Conservation (phyloP, 75 land plant genomes). For the Cunninghamia lanceolata region DNA sequence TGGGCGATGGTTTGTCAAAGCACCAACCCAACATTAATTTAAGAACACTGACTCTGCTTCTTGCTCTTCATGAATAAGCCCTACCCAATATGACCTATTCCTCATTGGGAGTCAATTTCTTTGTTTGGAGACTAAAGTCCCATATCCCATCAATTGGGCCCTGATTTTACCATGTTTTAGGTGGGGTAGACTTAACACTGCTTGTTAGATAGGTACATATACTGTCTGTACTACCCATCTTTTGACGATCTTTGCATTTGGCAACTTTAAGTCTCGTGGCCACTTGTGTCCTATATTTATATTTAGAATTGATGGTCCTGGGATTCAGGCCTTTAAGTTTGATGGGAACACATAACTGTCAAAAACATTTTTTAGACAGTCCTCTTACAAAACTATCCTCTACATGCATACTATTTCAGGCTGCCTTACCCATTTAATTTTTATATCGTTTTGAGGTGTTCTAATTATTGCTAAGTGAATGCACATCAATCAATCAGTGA, state of each 20-base stretch:
- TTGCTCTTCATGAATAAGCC: neutral
- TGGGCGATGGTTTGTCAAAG: neutral
- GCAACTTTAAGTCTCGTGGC: neutral
- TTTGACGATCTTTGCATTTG: neutral
- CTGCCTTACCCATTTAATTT: too few species aligned
- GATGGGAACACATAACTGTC: too few species aligned
- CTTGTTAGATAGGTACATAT: neutral
- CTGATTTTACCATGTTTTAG: neutral
- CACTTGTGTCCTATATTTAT: neutral
- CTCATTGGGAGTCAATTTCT: neutral
- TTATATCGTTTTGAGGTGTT: too few species aligned
- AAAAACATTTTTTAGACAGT: too few species aligned
- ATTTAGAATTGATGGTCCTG: too few species aligned
- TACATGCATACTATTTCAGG: too few species aligned
- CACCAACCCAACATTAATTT: slow-evolving; percentile 2
- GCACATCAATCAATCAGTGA: too few species aligned
- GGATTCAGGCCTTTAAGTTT: too few species aligned
- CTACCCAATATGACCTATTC: neutral
- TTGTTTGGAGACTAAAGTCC: neutral
- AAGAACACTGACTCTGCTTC: neutral
- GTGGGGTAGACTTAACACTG: neutral
- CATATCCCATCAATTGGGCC: neutral
- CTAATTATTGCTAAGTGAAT: too few species aligned
- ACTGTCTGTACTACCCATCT: neutral
- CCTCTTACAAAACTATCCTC: too few species aligned